Percentiles rank a stretch among this genome's conserved stretches.
These are phyloP conservation scores for Pleurotus ostreatus DNA, from an alignment of 768 basidiomycete species.

Conservation along the genomic window DNA sequence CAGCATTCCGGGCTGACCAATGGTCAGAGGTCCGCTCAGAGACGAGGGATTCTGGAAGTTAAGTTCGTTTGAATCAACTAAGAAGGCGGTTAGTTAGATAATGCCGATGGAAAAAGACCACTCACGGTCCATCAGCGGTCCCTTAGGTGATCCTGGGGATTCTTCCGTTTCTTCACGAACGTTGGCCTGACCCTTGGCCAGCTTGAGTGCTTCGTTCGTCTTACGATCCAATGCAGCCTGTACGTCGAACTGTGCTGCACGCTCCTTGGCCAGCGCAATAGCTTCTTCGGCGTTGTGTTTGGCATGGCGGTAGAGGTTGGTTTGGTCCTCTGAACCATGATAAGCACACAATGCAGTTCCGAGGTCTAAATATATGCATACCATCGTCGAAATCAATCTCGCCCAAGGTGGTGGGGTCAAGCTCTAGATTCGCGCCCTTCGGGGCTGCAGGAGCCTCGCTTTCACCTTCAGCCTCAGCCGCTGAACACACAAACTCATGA, in stretches of 20 bases:
- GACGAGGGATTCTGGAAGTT: constrained; percentile 99
- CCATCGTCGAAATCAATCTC: constrained; percentile 93
- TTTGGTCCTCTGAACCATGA: constrained; percentile 67
- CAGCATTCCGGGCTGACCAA: constrained; percentile 92
- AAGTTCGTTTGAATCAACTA: constrained; percentile 94
- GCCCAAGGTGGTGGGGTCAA: constrained; percentile 47
- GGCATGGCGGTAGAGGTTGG: constrained; percentile 82
- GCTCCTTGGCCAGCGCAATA: constrained; percentile 68
- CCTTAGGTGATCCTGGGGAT: constrained; percentile 22
- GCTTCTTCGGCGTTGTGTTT: constrained; percentile 88
- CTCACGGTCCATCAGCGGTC: constrained; percentile 73
- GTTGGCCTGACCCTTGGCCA: constrained; percentile 54
- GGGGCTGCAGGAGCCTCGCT: constrained; percentile 39
- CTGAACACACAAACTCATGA: constrained; percentile 30
- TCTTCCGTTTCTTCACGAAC: constrained; percentile 43
- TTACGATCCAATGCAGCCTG: constrained; percentile 79
- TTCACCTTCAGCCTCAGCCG: constrained; percentile 72
- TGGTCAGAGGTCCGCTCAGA: constrained; percentile 75
- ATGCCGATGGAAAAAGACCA: constrained; percentile 4
- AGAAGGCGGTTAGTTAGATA: not conserved
- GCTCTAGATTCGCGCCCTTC: constrained; percentile 54
- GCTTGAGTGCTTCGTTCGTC: constrained; percentile 69
- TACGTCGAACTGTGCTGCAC: constrained; percentile 82
- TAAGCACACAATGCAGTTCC: not conserved
- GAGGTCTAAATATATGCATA: constrained; percentile 28